Percentiles rank a stretch among this genome's conserved stretches.
Evolutionary conservation across 805 yeast species (phyloP).

Genomic region (Crinitomyces ghanaensis): DNA sequence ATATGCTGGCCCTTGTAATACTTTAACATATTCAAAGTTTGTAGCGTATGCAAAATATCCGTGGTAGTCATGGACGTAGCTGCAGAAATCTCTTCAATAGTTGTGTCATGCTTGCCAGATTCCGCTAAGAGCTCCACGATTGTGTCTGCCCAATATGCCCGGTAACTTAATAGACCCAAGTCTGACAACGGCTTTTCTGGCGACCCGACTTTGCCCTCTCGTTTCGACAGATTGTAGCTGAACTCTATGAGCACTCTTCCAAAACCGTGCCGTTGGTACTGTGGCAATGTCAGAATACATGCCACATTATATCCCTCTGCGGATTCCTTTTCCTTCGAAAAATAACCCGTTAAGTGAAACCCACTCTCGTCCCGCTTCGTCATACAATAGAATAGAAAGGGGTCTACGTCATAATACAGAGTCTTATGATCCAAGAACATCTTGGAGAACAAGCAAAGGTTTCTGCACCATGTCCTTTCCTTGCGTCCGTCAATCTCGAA

Average conservation of each 20-base stretch:
- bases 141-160: constrained; percentile 95
- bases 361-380: constrained; percentile 81
- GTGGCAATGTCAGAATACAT: constrained; percentile 91
- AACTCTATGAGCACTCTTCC: constrained; percentile 89
- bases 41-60: constrained; percentile 86
- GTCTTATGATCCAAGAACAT: constrained; percentile 93
- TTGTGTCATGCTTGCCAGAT: constrained; percentile 46
- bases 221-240: constrained; percentile 79
- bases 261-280: constrained; percentile 90
- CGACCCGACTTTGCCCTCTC: constrained; percentile 84
- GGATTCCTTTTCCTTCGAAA: constrained; percentile 92
- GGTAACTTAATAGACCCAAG: constrained; percentile 81
- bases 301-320: constrained; percentile 95
- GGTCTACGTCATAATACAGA: constrained; percentile 94
- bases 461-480: constrained; percentile 96
- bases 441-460: constrained; percentile 80
- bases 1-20: constrained; percentile 94
- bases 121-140: constrained; percentile 65
- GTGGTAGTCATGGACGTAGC: constrained; percentile 92
- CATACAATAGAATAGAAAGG: constrained; percentile 93
- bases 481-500: constrained; percentile 96
- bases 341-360: constrained; percentile 92
- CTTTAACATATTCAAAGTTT: constrained; percentile 77
- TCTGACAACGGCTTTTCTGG: constrained; percentile 97
- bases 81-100: constrained; percentile 83